phyloP scores from a whole-genome alignment of 345 rosid genomes.

The Arabidopsis arenosa region DNA sequence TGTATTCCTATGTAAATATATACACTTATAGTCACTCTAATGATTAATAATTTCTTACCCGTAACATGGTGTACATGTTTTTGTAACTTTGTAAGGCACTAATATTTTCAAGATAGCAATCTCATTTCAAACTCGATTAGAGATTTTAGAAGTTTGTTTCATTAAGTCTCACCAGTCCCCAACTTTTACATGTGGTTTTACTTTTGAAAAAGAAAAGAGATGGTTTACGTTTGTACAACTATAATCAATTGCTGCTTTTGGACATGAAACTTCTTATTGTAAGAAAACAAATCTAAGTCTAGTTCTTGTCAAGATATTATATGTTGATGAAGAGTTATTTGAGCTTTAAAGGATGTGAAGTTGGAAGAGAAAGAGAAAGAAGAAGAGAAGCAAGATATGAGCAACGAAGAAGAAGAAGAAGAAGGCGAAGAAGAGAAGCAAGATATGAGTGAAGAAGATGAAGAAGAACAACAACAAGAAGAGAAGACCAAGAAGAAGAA shows the following conservation, averaged over 20 bases:
- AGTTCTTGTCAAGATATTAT: slow-evolving; percentile 1
- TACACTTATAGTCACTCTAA: not conserved
- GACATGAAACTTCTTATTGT: not conserved
- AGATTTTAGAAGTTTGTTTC: slow-evolving; percentile 3
- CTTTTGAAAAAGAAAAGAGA: not conserved
- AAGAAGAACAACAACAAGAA: slow-evolving; percentile 26
- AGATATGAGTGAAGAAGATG: slow-evolving; percentile 26
- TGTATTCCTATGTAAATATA: not conserved
- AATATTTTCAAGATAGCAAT: not conserved
- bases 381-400: slow-evolving; percentile 23
- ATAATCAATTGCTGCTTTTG: not conserved
- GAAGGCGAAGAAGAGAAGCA: slow-evolving; percentile 30
- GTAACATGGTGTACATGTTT: too few species aligned
- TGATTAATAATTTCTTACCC: not conserved
- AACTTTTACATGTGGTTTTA: slow-evolving; percentile 1
- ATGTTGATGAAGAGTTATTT: not conserved
- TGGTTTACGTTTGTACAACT: not conserved
- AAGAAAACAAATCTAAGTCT: not conserved
- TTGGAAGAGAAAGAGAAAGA: slow-evolving; percentile 42
- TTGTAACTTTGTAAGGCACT: not conserved
- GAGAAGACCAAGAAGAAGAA: slow-evolving; percentile 29
- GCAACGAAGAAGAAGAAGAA: slow-evolving; percentile 36
- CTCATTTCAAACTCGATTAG: not conserved
- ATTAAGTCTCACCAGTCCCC: not conserved
- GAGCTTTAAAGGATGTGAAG: slow-evolving; percentile 45